Evolutionary conservation across 1,284 basidiomycete species (phyloP).

Genomic region (Psilocybe mexicana): DNA sequence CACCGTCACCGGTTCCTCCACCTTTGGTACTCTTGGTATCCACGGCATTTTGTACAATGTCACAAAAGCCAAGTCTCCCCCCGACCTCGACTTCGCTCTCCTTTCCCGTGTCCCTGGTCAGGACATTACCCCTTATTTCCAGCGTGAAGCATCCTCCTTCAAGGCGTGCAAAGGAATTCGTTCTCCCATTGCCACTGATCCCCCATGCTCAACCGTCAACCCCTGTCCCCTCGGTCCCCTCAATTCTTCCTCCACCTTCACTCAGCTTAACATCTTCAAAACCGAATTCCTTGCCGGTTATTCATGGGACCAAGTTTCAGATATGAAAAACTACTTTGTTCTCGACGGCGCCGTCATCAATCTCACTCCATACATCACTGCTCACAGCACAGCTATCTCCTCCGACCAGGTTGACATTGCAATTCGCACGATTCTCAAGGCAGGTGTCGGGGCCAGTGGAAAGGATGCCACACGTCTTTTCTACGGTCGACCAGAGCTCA

Average conservation of each 20-base stretch:
- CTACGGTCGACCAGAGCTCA: slow-evolving; percentile 67
- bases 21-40: slow-evolving; percentile 70
- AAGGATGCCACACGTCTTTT: slow-evolving; percentile 91
- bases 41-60: slow-evolving; percentile 81
- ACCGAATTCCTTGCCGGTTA: slow-evolving; percentile 77
- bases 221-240: slow-evolving; percentile 66
- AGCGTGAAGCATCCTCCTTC: slow-evolving; percentile 66
- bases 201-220: slow-evolving; percentile 62
- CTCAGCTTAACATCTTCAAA: slow-evolving; percentile 60
- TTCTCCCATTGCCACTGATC: slow-evolving; percentile 71
- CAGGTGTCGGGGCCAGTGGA: slow-evolving; percentile 55
- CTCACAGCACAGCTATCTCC: slow-evolving; percentile 69
- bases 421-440: slow-evolving; percentile 73
- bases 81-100: slow-evolving; percentile 55
- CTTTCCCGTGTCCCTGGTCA: slow-evolving; percentile 73
- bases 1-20: slow-evolving; percentile 50
- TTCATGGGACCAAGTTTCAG: slow-evolving; percentile 82
- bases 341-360: slow-evolving; percentile 95
- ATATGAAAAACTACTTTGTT: slow-evolving; percentile 75
- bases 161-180: slow-evolving; percentile 60
- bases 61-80: slow-evolving; percentile 52
- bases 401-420: slow-evolving; percentile 82
- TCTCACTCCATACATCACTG: slow-evolving; percentile 82
- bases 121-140: slow-evolving; percentile 88
- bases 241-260: slow-evolving; percentile 58